Evolutionary conservation across 352 stramenopile species (phyloP).

Genomic region (Aphanomyces invadans): DNA sequence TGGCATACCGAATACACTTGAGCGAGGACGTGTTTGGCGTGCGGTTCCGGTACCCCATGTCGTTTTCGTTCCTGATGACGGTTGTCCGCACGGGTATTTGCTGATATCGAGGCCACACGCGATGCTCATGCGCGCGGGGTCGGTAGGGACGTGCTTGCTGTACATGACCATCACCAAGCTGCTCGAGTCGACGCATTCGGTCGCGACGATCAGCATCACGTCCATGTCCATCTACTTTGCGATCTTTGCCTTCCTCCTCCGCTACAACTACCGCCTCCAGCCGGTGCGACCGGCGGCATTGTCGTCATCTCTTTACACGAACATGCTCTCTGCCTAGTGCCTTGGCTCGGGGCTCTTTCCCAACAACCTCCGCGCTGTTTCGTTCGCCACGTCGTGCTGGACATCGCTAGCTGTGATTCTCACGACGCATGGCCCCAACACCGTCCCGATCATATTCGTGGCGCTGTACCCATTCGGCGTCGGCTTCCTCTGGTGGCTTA

Average conservation of each 20-base stretch:
- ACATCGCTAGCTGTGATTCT: not conserved
- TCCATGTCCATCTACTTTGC: not conserved
- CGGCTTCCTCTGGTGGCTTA: not conserved
- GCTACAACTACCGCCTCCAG: conserved; percentile 21
- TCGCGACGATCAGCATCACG: not conserved
- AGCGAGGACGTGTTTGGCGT: conserved; percentile 16
- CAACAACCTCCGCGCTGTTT: conserved; percentile 20
- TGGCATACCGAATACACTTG: not conserved
- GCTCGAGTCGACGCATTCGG: not conserved
- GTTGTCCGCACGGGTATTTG: conserved; percentile 18
- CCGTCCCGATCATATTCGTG: not conserved
- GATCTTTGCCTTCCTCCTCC: conserved; percentile 9
- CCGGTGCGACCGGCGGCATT: conserved; percentile 4
- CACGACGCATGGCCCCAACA: not conserved
- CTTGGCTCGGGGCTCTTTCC: conserved; percentile 17
- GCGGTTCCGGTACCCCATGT: conserved; percentile 17
- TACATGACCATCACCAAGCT: conserved; percentile 6
- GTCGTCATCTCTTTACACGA: not conserved
- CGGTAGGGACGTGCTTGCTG: not conserved
- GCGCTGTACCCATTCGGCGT: not conserved
- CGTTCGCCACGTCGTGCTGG: conserved; percentile 20
- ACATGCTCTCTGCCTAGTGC: conserved; percentile 5
- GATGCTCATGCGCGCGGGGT: not conserved
- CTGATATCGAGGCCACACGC: too few species aligned
- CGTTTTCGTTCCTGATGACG: conserved; percentile 21